These are phyloP conservation scores for Beverwykella pulmonaria DNA, from an alignment of 495 filamentous ascomycete genomes.

Conservation along the genomic window DNA sequence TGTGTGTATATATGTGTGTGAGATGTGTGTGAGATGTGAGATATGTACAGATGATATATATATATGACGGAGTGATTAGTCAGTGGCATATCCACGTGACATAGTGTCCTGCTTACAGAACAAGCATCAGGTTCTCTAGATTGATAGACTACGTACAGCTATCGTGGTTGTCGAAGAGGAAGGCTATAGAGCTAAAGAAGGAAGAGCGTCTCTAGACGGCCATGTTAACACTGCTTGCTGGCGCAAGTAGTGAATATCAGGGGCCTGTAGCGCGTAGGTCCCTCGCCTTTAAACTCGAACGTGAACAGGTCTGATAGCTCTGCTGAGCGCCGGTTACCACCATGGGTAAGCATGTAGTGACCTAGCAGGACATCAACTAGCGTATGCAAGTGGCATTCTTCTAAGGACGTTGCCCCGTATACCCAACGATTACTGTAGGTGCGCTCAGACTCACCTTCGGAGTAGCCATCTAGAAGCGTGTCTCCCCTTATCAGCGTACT, in stretches of 20 bases:
- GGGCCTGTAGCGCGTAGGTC: constrained; percentile 19
- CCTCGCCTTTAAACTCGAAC: constrained; percentile 23
- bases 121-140: too few species aligned
- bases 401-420: neutral
- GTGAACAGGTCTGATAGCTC: constrained; percentile 27
- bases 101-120: too few species aligned
- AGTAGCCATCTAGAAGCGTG: constrained; percentile 1
- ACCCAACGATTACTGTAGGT: neutral
- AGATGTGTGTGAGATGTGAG: too few species aligned
- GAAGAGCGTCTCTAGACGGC: constrained; percentile 13
- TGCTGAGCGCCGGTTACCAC: neutral
- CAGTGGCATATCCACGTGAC: too few species aligned
- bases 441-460: neutral
- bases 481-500: constrained; percentile 6
- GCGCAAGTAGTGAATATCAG: constrained; percentile 21
- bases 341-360: neutral
- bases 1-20: too few species aligned
- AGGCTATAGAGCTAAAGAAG: too few species aligned
- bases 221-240: constrained; percentile 25
- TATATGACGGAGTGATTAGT: too few species aligned
- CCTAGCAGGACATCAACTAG: constrained; percentile 1
- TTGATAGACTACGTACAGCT: too few species aligned
- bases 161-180: too few species aligned
- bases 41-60: too few species aligned
- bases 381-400: constrained; percentile 5